phyloP scores from a whole-genome alignment of 352 stramenopile species.

The Phytophthora meadii region DNA sequence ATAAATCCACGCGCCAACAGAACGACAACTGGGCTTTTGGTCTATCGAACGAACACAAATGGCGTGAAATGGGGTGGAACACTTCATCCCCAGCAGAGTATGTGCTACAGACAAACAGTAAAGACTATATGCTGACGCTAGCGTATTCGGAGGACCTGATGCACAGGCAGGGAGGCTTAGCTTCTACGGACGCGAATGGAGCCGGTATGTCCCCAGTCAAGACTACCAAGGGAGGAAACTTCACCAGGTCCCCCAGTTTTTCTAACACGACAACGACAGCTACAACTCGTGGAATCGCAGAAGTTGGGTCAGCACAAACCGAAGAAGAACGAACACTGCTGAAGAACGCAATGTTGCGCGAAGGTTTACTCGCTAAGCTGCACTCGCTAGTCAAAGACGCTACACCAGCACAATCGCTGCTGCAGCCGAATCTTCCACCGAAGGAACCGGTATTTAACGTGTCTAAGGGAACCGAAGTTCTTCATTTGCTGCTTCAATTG shows the following conservation, averaged over 20 bases:
- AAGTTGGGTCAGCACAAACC: conserved; percentile 32
- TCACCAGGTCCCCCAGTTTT: conserved; percentile 30
- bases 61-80: conserved; percentile 74
- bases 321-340: conserved; percentile 45
- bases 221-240: conserved; percentile 18
- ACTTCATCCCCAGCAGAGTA: conserved; percentile 79
- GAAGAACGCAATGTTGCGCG: conserved; percentile 65
- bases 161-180: conserved; percentile 21
- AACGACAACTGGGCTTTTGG: conserved; percentile 13
- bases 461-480: conserved; percentile 56
- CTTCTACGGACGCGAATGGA: conserved; percentile 1
- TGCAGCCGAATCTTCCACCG: conserved; percentile 26
- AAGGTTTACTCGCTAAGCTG: conserved; percentile 64
- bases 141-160: conserved; percentile 62
- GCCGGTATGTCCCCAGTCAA: conserved; percentile 18
- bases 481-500: conserved; percentile 73
- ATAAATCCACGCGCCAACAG: conserved; percentile 10
- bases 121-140: conserved; percentile 63
- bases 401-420: conserved; percentile 25
- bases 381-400: conserved; percentile 43
- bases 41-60: conserved; percentile 42
- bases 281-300: conserved; percentile 27
- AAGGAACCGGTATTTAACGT: conserved; percentile 45
- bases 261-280: conserved; percentile 28
- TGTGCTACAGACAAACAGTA: conserved; percentile 37